Evolutionary conservation across 2,329 filamentous ascomycete genomes (phyloP).

Genomic region (Cladosporium sp.): DNA sequence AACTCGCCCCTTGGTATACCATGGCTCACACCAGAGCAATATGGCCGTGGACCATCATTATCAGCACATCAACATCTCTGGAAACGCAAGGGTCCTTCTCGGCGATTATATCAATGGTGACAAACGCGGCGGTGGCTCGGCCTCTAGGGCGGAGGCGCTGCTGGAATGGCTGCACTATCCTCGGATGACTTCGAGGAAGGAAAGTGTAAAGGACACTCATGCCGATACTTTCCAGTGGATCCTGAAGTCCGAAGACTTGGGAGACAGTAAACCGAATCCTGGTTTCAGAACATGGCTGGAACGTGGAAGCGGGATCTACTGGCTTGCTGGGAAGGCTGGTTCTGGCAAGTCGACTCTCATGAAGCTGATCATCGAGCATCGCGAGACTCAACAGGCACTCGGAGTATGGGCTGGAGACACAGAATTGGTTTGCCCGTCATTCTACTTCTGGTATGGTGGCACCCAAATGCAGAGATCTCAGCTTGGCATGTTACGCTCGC

Average conservation of each 20-base stretch:
- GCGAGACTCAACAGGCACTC: not conserved
- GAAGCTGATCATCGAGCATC: conserved; percentile 11
- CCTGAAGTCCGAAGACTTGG: not conserved
- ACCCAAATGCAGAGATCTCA: not conserved
- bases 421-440: not conserved
- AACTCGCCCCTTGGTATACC: not conserved
- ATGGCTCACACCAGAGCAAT: not conserved
- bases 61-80: not conserved
- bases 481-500: not conserved
- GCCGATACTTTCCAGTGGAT: not conserved
- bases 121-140: not conserved
- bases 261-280: not conserved
- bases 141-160: not conserved
- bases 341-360: conserved; percentile 23
- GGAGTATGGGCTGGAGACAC: not conserved
- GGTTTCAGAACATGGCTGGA: not conserved
- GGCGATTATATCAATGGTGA: not conserved
- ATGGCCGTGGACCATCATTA: not conserved
- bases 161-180: not conserved
- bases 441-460: not conserved
- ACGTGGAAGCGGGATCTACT: conserved; percentile 10
- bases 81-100: not conserved
- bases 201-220: not conserved
- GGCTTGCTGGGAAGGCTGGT: conserved; percentile 24
- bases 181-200: not conserved